Percentiles rank a stretch among this genome's conserved stretches.
Conservation (phyloP, 345 rosid species). For the Arabidopsis arenosa region DNA sequence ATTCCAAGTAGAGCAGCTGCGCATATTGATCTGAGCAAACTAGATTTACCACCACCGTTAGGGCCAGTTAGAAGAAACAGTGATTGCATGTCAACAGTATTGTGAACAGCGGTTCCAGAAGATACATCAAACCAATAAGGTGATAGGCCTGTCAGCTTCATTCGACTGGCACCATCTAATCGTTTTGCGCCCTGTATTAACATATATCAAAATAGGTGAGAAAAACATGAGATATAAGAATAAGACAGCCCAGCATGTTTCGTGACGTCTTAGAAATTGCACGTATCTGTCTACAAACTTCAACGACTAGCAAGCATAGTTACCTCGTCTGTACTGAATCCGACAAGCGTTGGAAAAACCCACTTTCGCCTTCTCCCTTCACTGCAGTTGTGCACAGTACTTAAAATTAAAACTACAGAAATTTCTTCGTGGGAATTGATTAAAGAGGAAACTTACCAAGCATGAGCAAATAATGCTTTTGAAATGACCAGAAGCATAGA, state of each 20-base stretch:
- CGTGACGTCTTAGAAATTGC: background rate
- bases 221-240: conserved; percentile 21
- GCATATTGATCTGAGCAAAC: conserved; percentile 92
- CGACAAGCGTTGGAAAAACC: conserved; percentile 80
- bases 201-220: conserved; percentile 2
- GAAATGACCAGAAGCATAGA: conserved; percentile 92
- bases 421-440: conserved; percentile 21
- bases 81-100: conserved; percentile 85
- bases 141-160: conserved; percentile 76
- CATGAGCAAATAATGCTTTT: conserved; percentile 87
- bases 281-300: background rate
- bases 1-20: conserved; percentile 92
- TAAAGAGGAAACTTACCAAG: conserved; percentile 57
- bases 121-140: conserved; percentile 96
- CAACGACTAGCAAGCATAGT: background rate
- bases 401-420: conserved; percentile 29
- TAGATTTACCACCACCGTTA: conserved; percentile 99
- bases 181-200: conserved; percentile 54
- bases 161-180: conserved; percentile 48
- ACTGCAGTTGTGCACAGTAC: conserved; percentile 52
- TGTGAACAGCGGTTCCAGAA: conserved; percentile 81
- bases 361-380: conserved; percentile 96
- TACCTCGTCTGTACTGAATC: conserved; percentile 66
- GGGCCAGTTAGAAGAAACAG: conserved; percentile 93
- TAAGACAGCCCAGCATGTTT: conserved; percentile 11